Conservation (phyloP, 176 grass and related monocot species). For the Panicum miliaceum region DNA sequence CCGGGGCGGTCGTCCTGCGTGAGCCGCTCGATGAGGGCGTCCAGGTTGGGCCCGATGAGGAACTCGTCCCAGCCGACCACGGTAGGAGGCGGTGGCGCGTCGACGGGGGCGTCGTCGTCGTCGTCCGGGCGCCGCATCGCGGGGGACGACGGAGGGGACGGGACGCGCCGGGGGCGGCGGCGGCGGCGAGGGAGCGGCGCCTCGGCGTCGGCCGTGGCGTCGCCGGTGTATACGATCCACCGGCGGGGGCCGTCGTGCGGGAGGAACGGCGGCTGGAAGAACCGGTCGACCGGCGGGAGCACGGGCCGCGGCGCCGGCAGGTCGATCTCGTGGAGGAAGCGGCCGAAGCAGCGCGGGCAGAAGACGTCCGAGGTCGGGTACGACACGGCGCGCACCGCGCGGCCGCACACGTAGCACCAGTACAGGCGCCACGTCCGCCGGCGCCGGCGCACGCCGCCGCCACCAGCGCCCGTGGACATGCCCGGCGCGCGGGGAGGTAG, state of each 20-base stretch:
- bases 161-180: conserved; percentile 7
- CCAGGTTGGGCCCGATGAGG: conserved; percentile 62
- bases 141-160: conserved; percentile 40
- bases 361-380: conserved; percentile 61
- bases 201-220: not conserved
- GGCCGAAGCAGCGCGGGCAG: conserved; percentile 76
- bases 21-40: conserved; percentile 68
- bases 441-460: conserved; percentile 41
- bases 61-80: conserved; percentile 46
- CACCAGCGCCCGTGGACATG: conserved; percentile 28
- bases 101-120: not conserved
- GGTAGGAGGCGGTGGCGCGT: not conserved
- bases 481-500: not conserved
- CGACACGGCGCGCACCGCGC: conserved; percentile 71
- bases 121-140: not conserved
- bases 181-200: not conserved
- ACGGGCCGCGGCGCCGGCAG: conserved; percentile 45
- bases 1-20: conserved; percentile 84
- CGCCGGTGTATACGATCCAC: conserved; percentile 47
- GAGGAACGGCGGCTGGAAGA: conserved; percentile 52
- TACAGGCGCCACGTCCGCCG: conserved; percentile 68
- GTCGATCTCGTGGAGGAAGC: conserved; percentile 82
- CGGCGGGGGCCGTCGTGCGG: conserved; percentile 53
- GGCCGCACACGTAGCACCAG: conserved; percentile 88
- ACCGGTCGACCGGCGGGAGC: conserved; percentile 36